Evolutionary conservation across 495 filamentous ascomycete species (phyloP).

Genomic region (Penicillium atrosanguineum): DNA sequence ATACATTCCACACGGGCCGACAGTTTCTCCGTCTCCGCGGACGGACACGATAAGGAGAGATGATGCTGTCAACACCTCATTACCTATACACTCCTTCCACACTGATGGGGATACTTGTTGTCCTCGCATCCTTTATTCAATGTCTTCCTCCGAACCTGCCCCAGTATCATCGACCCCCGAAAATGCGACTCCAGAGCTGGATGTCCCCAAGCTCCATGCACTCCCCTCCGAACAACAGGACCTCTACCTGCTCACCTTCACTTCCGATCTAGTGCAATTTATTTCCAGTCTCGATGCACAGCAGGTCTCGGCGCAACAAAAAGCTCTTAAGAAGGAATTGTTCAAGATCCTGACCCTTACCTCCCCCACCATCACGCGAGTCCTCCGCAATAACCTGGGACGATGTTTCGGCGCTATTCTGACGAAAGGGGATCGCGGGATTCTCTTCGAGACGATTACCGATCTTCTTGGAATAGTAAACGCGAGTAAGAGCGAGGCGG

Average conservation of each 20-base stretch:
- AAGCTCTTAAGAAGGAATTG: slow-evolving; percentile 84
- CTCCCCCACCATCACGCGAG: slow-evolving; percentile 79
- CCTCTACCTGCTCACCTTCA: slow-evolving; percentile 86
- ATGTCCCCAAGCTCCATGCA: slow-evolving; percentile 81
- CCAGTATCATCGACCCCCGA: slow-evolving; percentile 27
- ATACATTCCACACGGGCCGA: slow-evolving; percentile 31
- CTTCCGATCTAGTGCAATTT: slow-evolving; percentile 77
- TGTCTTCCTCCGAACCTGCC: slow-evolving; percentile 40
- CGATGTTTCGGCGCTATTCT: slow-evolving; percentile 82
- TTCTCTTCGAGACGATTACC: slow-evolving; percentile 91
- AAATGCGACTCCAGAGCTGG: slow-evolving; percentile 61
- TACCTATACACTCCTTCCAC: slow-evolving; percentile 5
- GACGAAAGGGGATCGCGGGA: slow-evolving; percentile 81
- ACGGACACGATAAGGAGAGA: slow-evolving; percentile 30
- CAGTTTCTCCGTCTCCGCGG: slow-evolving; percentile 38
- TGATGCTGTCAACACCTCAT: slow-evolving; percentile 7
- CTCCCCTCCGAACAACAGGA: slow-evolving; percentile 95
- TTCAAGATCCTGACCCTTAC: slow-evolving; percentile 87
- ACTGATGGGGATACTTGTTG: slow-evolving; percentile 25
- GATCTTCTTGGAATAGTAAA: slow-evolving; percentile 76
- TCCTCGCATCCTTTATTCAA: slow-evolving; percentile 23
- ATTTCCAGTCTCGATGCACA: slow-evolving; percentile 70
- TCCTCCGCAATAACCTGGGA: slow-evolving; percentile 85
- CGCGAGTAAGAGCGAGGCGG: slow-evolving; percentile 76
- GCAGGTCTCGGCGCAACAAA: slow-evolving; percentile 81